These are phyloP conservation scores for Hippophae tibetana DNA, from an alignment of 306 rosid species.

Conservation along the genomic window DNA sequence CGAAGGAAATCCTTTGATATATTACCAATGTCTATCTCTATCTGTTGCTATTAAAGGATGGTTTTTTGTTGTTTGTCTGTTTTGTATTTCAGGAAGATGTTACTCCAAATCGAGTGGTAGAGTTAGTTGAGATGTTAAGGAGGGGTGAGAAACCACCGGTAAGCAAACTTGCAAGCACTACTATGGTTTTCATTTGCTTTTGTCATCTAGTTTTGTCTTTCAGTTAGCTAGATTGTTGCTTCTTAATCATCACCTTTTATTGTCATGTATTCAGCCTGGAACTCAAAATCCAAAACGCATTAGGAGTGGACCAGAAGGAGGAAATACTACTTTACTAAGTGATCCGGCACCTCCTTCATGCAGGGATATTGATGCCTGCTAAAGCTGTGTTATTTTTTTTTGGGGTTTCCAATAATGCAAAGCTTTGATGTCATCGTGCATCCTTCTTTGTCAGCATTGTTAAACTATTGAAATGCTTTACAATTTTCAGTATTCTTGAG, in stretches of 20 bases:
- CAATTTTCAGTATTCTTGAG: no score
- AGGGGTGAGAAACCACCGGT: constrained; percentile 89
- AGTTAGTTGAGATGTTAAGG: constrained; percentile 70
- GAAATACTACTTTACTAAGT: constrained; percentile 68
- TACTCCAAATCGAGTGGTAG: constrained; percentile 69
- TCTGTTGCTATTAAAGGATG: neutral
- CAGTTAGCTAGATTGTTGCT: neutral
- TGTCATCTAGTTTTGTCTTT: constrained; percentile 4
- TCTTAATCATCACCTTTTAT: neutral
- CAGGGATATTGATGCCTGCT: constrained; percentile 90
- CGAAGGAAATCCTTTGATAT: constrained; percentile 7
- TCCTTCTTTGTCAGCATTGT: constrained; percentile 30
- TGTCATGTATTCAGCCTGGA: constrained; percentile 51
- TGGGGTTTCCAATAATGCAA: constrained; percentile 52
- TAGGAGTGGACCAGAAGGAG: constrained; percentile 89
- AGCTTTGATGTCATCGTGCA: constrained; percentile 41
- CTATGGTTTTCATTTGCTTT: constrained; percentile 4
- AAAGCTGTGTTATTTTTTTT: constrained; percentile 12
- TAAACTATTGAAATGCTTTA: constrained; percentile 3
- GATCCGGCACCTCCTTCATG: constrained; percentile 86
- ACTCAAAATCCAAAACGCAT: constrained; percentile 75
- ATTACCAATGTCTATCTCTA: neutral
- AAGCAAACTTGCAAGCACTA: constrained; percentile 21
- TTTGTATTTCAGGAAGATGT: constrained; percentile 75
- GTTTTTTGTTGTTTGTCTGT: neutral